These are phyloP conservation scores for Colletotrichum euphorbiae DNA, from an alignment of 2,329 filamentous ascomycete species.

Conservation along the genomic window DNA sequence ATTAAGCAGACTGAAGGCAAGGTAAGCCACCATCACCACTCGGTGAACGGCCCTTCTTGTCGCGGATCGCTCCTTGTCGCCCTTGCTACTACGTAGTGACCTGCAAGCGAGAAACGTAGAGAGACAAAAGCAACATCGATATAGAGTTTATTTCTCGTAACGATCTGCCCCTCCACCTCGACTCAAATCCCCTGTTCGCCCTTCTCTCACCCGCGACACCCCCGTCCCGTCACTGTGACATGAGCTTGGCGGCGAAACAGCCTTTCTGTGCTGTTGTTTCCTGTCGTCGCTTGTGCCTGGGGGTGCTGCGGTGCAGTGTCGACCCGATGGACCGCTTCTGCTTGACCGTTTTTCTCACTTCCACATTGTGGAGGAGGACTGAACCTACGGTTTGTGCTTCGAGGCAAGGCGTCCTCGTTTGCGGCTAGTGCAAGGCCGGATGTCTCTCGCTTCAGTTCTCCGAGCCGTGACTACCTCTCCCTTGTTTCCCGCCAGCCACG, in stretches of 20 bases:
- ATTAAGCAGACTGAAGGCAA: background rate
- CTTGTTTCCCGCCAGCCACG: conserved; percentile 14
- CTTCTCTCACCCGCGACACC: background rate
- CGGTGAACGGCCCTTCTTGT: conserved; percentile 10
- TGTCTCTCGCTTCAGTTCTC: conserved; percentile 6
- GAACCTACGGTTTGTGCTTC: background rate
- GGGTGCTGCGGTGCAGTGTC: background rate
- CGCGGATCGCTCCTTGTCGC: background rate
- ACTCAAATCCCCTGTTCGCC: conserved; percentile 18
- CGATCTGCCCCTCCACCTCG: conserved; percentile 36
- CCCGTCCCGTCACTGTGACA: conserved; percentile 34
- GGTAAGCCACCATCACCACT: conserved; percentile 4
- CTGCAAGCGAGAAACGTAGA: conserved; percentile 5
- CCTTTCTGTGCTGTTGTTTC: conserved; percentile 24
- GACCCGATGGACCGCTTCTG: conserved; percentile 2
- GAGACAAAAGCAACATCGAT: conserved; percentile 9
- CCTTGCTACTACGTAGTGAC: background rate
- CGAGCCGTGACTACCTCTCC: conserved; percentile 19
- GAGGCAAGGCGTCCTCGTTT: background rate
- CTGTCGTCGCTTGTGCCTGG: conserved; percentile 24
- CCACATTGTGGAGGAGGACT: background rate
- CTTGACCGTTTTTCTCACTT: conserved; percentile 8
- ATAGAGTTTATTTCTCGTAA: conserved; percentile 35
- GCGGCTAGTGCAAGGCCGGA: background rate
- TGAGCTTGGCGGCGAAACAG: conserved; percentile 33